These are phyloP conservation scores for Pseudogymnoascus destructans DNA, from an alignment of 2,329 filamentous ascomycete genomes.

Conservation along the genomic window DNA sequence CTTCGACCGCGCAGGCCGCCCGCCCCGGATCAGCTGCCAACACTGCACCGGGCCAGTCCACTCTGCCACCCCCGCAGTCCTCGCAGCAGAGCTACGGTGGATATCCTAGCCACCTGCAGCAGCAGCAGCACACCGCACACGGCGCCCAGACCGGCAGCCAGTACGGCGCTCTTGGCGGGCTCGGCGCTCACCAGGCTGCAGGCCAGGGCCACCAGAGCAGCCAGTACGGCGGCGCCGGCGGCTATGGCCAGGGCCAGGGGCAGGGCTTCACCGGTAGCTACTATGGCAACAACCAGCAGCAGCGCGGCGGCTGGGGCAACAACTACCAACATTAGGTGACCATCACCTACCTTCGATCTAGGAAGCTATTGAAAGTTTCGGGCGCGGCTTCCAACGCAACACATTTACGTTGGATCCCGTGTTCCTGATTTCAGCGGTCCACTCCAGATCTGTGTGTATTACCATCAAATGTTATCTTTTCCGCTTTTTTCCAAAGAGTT, in stretches of 20 bases:
- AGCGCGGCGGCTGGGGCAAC: slow-evolving; percentile 36
- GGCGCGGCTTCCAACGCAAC: not conserved
- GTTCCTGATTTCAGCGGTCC: not conserved
- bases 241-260: slow-evolving; percentile 23
- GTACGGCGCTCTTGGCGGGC: slow-evolving; percentile 33
- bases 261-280: slow-evolving; percentile 32
- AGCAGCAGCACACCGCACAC: slow-evolving; percentile 24
- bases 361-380: not conserved
- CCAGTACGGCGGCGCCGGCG: slow-evolving; percentile 32
- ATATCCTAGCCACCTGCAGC: slow-evolving; percentile 26
- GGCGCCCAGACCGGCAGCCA: slow-evolving; percentile 26
- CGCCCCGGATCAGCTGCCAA: slow-evolving; percentile 28
- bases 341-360: slow-evolving; percentile 7
- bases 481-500: slow-evolving; percentile 1
- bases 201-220: slow-evolving; percentile 31
- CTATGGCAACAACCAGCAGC: slow-evolving; percentile 28
- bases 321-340: slow-evolving; percentile 31
- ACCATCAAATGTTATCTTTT: slow-evolving; percentile 5
- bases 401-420: not conserved
- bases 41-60: slow-evolving; percentile 22
- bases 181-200: slow-evolving; percentile 33
- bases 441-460: slow-evolving; percentile 6
- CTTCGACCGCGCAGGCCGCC: slow-evolving; percentile 25
- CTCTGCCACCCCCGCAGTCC: slow-evolving; percentile 25
- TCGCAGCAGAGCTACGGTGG: slow-evolving; percentile 25